These are phyloP conservation scores for Globisporangium paddicum DNA, from an alignment of 352 stramenopile species.

Conservation along the genomic window DNA sequence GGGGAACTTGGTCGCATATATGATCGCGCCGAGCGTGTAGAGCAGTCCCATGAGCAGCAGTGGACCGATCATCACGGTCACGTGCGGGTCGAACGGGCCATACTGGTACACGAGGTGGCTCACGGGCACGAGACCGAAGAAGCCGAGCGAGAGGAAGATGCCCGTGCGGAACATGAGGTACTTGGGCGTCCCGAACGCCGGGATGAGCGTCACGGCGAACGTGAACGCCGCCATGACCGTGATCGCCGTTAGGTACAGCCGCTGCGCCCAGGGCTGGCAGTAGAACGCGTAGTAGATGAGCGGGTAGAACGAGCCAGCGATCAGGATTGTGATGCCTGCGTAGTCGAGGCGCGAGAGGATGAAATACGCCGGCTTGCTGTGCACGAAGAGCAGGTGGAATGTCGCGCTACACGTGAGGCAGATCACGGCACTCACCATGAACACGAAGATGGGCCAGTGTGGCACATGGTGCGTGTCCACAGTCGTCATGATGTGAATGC, in stretches of 20 bases:
- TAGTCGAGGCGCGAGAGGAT: conserved; percentile 83
- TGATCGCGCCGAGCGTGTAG: conserved; percentile 76
- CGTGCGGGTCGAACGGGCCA: conserved; percentile 72
- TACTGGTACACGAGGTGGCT: conserved; percentile 73
- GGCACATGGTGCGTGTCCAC: conserved; percentile 69
- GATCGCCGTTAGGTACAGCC: conserved; percentile 64
- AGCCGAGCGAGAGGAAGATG: conserved; percentile 79
- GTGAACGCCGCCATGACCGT: conserved; percentile 61
- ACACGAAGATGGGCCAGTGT: conserved; percentile 84
- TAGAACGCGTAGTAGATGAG: conserved; percentile 90
- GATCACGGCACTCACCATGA: conserved; percentile 79
- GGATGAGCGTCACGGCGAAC: conserved; percentile 67
- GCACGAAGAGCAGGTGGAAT: conserved; percentile 85
- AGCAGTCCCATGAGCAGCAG: conserved; percentile 70
- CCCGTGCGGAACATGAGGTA: conserved; percentile 67
- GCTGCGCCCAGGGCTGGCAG: conserved; percentile 63
- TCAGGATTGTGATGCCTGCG: conserved; percentile 83
- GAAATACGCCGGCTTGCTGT: conserved; percentile 67
- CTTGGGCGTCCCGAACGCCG: conserved; percentile 63
- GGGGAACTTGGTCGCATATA: conserved; percentile 84
- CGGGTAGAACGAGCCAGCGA: conserved; percentile 82
- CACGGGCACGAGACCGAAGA: conserved; percentile 77
- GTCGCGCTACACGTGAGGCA: conserved; percentile 78
- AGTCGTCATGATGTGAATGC: conserved; percentile 65
- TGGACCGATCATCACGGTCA: conserved; percentile 81